Conservation (phyloP, 257 asterid genomes). For the Fraxinus pennsylvanica region DNA sequence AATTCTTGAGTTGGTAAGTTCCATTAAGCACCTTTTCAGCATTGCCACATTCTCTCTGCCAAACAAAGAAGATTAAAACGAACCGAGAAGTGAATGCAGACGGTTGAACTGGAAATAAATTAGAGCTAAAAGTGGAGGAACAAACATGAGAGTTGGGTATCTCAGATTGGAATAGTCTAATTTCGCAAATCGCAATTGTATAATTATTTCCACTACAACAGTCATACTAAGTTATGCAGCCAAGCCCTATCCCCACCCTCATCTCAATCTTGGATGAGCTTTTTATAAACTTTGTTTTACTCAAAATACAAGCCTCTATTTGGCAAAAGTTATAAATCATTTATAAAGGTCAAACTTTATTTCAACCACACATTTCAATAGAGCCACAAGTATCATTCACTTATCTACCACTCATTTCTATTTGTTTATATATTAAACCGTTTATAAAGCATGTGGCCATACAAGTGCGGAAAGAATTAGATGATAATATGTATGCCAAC, state of each 20-base stretch:
- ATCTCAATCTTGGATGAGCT: neutral
- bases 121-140: neutral
- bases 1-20: conserved; percentile 56
- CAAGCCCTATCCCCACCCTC: neutral
- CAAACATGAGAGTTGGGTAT: neutral
- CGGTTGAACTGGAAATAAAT: neutral
- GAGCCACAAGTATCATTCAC: too few species aligned
- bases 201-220: neutral
- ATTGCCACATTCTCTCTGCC: conserved; percentile 46
- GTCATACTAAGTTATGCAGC: neutral
- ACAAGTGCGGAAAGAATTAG: neutral
- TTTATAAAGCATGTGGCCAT: neutral
- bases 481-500: neutral
- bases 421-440: too few species aligned
- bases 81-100: neutral
- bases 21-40: conserved; percentile 39
- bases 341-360: too few species aligned
- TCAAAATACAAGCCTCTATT: too few species aligned
- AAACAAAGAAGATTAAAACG: conserved; percentile 18
- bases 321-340: too few species aligned
- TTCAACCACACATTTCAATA: too few species aligned
- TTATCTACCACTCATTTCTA: too few species aligned
- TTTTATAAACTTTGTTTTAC: neutral
- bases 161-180: neutral
- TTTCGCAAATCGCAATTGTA: neutral